These are phyloP conservation scores for Pistacia vera DNA, from an alignment of 345 rosid genomes.

Conservation along the genomic window DNA sequence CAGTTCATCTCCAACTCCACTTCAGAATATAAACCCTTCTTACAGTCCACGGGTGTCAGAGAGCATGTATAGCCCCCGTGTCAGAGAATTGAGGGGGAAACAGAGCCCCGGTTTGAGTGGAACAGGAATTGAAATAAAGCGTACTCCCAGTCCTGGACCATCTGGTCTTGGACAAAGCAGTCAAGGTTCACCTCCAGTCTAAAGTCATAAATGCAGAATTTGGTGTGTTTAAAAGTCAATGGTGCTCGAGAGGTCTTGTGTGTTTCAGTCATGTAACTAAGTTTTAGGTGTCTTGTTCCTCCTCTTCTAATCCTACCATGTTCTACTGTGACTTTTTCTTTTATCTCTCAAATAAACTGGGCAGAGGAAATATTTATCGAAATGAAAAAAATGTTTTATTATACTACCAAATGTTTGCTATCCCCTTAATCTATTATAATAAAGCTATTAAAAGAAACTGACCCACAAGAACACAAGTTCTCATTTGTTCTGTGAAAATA, in stretches of 20 bases:
- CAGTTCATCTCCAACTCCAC: constrained; percentile 46
- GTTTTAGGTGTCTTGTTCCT: constrained; percentile 18
- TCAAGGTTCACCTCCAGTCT: constrained; percentile 36
- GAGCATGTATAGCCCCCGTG: constrained; percentile 45
- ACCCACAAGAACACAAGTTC: too few species aligned
- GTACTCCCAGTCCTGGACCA: constrained; percentile 53
- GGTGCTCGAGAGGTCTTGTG: constrained; percentile 55
- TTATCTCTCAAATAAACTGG: constrained; percentile 12
- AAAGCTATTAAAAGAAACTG: too few species aligned
- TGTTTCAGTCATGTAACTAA: constrained; percentile 19
- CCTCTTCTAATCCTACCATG: constrained; percentile 21
- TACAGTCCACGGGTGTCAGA: constrained; percentile 43
- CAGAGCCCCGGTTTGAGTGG: constrained; percentile 32
- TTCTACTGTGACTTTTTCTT: constrained; percentile 7
- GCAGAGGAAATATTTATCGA: constrained; percentile 14
- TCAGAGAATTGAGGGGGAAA: constrained; percentile 29
- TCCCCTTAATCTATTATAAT: not conserved
- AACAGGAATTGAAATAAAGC: constrained; percentile 34
- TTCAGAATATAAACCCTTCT: constrained; percentile 37
- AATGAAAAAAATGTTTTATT: constrained; percentile 13
- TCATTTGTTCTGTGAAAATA: too few species aligned
- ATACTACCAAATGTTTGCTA: not conserved
- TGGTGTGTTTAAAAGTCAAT: constrained; percentile 27
- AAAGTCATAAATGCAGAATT: constrained; percentile 14
- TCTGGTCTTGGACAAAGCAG: constrained; percentile 44